A percentile compares a stretch with the other conserved stretches of the same genome.
phyloP scores from a whole-genome alignment of 441 rosid genomes.

The Croton laevigatus region DNA sequence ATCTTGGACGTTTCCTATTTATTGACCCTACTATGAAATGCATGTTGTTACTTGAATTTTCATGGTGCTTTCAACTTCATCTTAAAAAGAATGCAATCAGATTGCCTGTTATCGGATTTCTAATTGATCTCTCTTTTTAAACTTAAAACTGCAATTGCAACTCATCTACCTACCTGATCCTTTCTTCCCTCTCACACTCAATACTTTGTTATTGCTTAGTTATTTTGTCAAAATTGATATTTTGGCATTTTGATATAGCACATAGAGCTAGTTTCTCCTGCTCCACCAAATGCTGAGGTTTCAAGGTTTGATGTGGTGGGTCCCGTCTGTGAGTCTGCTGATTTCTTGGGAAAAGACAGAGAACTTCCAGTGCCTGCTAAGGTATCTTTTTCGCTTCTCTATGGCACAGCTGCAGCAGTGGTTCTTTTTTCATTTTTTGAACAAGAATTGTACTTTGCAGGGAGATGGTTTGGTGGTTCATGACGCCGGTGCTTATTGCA shows the following conservation, averaged over 20 bases:
- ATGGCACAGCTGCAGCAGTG: not conserved
- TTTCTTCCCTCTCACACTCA: not conserved
- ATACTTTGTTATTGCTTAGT: constrained; percentile 2
- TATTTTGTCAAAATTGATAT: constrained; percentile 14
- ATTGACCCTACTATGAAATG: not conserved
- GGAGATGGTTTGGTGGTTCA: constrained; percentile 95
- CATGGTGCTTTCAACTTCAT: not conserved
- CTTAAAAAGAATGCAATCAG: not conserved
- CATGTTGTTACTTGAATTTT: not conserved
- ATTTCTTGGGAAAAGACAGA: constrained; percentile 94
- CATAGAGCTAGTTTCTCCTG: constrained; percentile 90
- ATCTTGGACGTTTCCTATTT: not conserved
- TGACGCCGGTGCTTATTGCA: constrained; percentile 99
- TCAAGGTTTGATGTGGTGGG: constrained; percentile 91
- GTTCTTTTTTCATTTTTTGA: constrained; percentile 17
- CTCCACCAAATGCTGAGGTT: constrained; percentile 52
- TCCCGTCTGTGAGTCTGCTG: constrained; percentile 98
- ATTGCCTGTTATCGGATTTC: not conserved
- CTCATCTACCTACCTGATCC: not conserved
- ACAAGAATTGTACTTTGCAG: constrained; percentile 35
- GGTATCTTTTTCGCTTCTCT: constrained; percentile 36
- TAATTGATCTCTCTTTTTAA: not conserved
- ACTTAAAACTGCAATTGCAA: not conserved
- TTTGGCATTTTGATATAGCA: constrained; percentile 48
- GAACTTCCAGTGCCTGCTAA: constrained; percentile 84